Evolutionary conservation across 805 yeast species (phyloP), one percentile per base, ranked within the genome.

Genomic region (Candida hungchunana): DNA sequence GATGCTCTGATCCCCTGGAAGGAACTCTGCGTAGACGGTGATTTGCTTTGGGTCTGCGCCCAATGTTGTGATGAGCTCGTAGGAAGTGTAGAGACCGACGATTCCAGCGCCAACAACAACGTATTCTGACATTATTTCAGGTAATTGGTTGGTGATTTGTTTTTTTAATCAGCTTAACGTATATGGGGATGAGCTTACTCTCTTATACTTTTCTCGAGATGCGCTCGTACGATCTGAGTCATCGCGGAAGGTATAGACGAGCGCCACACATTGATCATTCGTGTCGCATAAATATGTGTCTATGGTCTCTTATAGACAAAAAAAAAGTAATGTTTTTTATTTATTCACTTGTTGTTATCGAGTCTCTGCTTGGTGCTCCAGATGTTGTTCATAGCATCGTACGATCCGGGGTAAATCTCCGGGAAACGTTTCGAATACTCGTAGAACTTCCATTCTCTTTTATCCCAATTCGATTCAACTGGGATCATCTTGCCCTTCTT

Each of bases 1-100:
- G 39, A 74, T 73, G 4, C 87, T 77, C 45, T 76, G 81, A 51
- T 85, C 95, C 5, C 94, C 95, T 3, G 95, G 94, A 25, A 79
- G 57, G 47, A 69, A 73, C 50, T 81, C 74, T 7, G 85, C 90
- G 14, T 79, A 47, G 2, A 84, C 69, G 4, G 74, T 66, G 42
- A 85, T 71, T 6, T 71, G 59, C 1, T 53, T 37, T 1, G 71
- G 65, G 0, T 53, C 38, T 8, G 68, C 59, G 3, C 66, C 64
- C 9, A 60, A 60, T 11, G 64, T 58, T 18, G 67, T 65, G 22
- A 75, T 43, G 10, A 81, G 62, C 33, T 68, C 62, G 46, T 63
- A 69, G 1, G 75, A 67, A 11, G 87, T 79, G 56, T 80, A 80
- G 7, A 82, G 63, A 20, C 88, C 87, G 40, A 77, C 63, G 25